These are phyloP conservation scores for Ophiostoma montium DNA, from an alignment of 2,329 filamentous ascomycete genomes.

Conservation along the genomic window DNA sequence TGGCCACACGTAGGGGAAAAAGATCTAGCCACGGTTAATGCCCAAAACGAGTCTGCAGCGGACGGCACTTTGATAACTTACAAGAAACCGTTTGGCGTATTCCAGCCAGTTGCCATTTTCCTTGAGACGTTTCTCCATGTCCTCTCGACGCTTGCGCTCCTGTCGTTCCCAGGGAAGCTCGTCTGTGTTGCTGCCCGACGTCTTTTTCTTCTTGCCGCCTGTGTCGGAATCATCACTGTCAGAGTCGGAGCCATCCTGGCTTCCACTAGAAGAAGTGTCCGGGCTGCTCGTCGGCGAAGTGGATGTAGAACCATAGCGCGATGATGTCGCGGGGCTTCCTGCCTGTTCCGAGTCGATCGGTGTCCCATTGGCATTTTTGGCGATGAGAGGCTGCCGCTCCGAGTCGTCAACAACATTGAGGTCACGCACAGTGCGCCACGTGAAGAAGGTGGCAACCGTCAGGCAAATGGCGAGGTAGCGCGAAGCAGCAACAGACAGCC, in stretches of 20 bases:
- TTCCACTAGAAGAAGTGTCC: constrained; percentile 18
- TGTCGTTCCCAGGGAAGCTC: constrained; percentile 42
- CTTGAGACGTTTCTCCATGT: constrained; percentile 53
- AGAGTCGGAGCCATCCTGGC: constrained; percentile 24
- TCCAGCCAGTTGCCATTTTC: constrained; percentile 64
- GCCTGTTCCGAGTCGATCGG: constrained; percentile 3
- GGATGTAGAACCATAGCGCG: constrained; percentile 30
- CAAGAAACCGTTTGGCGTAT: constrained; percentile 60
- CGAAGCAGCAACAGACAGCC: constrained; percentile 19
- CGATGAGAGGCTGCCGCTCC: constrained; percentile 42
- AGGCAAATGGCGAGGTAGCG: constrained; percentile 23
- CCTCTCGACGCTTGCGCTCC: constrained; percentile 39
- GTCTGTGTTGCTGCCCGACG: constrained; percentile 18
- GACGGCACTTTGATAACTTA: constrained; percentile 16
- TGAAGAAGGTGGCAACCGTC: constrained; percentile 21
- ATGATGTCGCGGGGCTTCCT: constrained; percentile 3
- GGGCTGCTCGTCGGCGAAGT: constrained; percentile 1
- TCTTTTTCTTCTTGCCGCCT: constrained; percentile 8
- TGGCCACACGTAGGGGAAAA: constrained; percentile 71
- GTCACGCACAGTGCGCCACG: constrained; percentile 12
- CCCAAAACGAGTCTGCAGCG: not conserved
- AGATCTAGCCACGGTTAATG: constrained; percentile 32
- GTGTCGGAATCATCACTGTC: constrained; percentile 9
- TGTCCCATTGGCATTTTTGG: constrained; percentile 22
- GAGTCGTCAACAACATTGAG: constrained; percentile 3